Evolutionary conservation across 1,284 basidiomycete species (phyloP), one percentile per base, ranked within the genome.

Genomic region (Irpex sp.): DNA sequence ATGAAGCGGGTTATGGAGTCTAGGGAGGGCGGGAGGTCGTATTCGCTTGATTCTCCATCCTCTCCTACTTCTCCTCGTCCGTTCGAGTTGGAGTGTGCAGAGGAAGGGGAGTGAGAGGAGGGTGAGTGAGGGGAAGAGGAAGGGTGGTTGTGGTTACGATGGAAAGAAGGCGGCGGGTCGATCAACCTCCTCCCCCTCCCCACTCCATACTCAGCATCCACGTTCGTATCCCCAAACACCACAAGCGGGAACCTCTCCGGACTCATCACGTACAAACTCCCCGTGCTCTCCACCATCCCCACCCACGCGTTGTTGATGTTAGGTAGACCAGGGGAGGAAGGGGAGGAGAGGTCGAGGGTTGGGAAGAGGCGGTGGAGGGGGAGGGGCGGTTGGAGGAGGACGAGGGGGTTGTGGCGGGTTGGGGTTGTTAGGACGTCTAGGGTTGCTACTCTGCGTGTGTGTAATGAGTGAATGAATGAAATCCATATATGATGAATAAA

Each of bases 181-280:
- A 81, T 78, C 40, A 64, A 69, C 58, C 60, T 48, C 66, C 68
- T 54, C 59, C 64, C 69, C 58, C 59, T 67, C 44, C 66, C 68
- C 55, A 61, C 64, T 51, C 74, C 69, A 56, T 64, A 68, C 65
- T 17, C 68, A 34, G 54, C 6, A 68, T 66, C 74, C 66, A 57
- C 61, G 51, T 76, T 75, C 11, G 79, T 74, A 64, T 81, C 81
- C 2, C 85, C 83, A 70, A 95, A 93, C 2, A 85, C 82, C 54
- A 92, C 88, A 17, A 94, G 81, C 0, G 93, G 93, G 71, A 83
- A 95, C 15, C 80, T 82, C 13, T 83, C 81, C 1, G 90, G 87
- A 69, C 86, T 88, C 85, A 95, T 87, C 31, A 90, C 91, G 64
- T 86, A 95, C 1, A 94, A 79, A 34, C 91, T 91, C 11, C 85